Evolutionary conservation across 2,329 filamentous ascomycete genomes (phyloP).

Genomic region (Incumbomyces lentus): DNA sequence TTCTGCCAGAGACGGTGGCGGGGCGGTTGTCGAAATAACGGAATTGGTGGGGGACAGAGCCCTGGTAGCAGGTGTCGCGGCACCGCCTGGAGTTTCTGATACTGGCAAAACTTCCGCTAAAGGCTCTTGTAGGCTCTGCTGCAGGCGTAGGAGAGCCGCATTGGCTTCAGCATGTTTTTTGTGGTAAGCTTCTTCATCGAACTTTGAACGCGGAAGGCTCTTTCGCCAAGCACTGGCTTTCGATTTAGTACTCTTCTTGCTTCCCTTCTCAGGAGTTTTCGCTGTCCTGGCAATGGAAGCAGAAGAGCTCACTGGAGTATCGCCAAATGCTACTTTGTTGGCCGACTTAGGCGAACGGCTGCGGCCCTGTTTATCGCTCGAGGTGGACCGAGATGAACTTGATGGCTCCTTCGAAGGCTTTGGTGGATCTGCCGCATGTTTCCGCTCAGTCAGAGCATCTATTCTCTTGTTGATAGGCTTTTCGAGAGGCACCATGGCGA

Average conservation of each 20-base stretch:
- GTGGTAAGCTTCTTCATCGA: slow-evolving; percentile 17
- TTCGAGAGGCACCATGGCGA: slow-evolving; percentile 13
- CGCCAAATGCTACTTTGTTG: neutral
- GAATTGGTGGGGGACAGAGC: neutral
- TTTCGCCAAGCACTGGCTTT: neutral
- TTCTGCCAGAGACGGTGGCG: neutral
- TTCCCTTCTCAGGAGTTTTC: slow-evolving; percentile 6
- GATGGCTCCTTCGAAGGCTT: neutral
- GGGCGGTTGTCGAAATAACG: neutral
- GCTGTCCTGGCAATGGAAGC: slow-evolving; percentile 8
- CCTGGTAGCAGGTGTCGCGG: neutral
- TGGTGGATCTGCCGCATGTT: neutral
- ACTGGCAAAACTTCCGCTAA: slow-evolving; percentile 3
- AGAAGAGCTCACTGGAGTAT: neutral
- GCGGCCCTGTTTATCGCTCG: neutral
- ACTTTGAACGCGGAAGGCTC: neutral
- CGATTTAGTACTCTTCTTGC: neutral
- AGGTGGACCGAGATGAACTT: neutral
- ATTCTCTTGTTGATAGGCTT: slow-evolving; percentile 1
- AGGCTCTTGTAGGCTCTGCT: slow-evolving; percentile 18
- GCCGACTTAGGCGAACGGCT: slow-evolving; percentile 3
- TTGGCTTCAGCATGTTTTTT: slow-evolving; percentile 20
- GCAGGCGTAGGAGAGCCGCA: slow-evolving; percentile 18
- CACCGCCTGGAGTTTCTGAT: neutral
- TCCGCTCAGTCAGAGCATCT: neutral